A percentile compares a stretch with the other conserved stretches of the same genome.
These are phyloP conservation scores for Calocera viscosa DNA, from an alignment of 768 basidiomycete genomes.

Conservation along the genomic window DNA sequence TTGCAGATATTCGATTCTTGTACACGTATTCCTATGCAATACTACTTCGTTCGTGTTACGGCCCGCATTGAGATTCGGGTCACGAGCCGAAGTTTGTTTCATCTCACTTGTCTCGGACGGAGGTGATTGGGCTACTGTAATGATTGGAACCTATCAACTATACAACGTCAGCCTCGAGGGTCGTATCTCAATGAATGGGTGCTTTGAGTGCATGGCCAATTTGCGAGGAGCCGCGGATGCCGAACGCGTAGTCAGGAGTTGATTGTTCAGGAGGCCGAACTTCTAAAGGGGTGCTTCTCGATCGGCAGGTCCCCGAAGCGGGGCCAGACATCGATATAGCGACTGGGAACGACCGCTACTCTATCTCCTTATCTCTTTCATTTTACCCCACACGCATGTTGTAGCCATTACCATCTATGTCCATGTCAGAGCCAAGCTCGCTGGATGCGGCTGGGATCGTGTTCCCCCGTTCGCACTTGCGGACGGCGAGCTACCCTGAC, in stretches of 20 bases:
- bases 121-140: no score
- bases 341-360: not conserved
- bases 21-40: not conserved
- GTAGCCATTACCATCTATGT: not conserved
- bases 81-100: no score
- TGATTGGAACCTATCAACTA: no score
- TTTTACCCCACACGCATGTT: not conserved
- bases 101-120: no score
- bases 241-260: no score
- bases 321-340: not conserved
- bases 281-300: not conserved
- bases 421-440: not conserved
- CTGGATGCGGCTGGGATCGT: not conserved
- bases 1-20: not conserved
- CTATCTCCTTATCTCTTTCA: not conserved
- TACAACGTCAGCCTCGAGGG: no score
- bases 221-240: no score
- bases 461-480: not conserved
- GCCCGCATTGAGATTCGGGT: no score
- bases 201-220: no score
- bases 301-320: not conserved
- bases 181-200: no score
- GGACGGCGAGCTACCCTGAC: constrained; percentile 6
- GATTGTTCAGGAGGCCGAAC: no score
- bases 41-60: not conserved